Evolutionary conservation across 805 yeast genomes (phyloP), one percentile per base, ranked within the genome.

Genomic region (Schwanniomyces occidentalis): DNA sequence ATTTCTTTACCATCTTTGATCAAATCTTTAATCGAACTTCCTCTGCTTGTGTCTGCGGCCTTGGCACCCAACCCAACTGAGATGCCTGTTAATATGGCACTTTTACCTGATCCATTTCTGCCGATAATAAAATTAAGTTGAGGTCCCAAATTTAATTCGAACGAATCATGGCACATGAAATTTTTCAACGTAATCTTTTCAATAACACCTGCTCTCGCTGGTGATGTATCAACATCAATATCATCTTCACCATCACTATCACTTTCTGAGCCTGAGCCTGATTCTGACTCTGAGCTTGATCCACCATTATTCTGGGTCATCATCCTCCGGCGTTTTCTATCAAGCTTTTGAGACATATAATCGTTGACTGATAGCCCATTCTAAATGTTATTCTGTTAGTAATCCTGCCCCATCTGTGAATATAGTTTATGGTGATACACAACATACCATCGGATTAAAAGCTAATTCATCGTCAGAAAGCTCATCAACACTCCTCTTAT

Each of bases 161-260:
- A 86, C 36, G 85, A 77, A 30, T 78, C 82, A 54, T 93, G 99
- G 45, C 95, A 88, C 96, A 88, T 88, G 56, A 88, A 88, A 62
- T 88, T 87, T 40, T 74, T 71, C 27, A 90, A 62, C 16, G 70
- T 70, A 3, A 90, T 72, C 27, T 69, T 68, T 46, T 76, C 75
- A 26, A 90, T 81, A 26, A 78, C 78, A 8, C 96, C 97, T 1
- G 93, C 78, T 18, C 53, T 51, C 0, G 78, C 58, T 1, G 56
- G 56, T 6, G 39, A 27, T 28, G 32, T 33, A 29, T 46, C 49
- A 15, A 31, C 34, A 5, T 31, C 42, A 2, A 34, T 44, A 3
- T 34, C 38, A 9, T 38, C 46, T 9, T 37, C 46, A n/a, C 37
- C 23, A 10, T 30, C 41, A 14, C 27, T 35, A 3, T 39, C 42